phyloP scores from a whole-genome alignment of 352 stramenopile genomes.

The Pilasporangium apinafurcum region DNA sequence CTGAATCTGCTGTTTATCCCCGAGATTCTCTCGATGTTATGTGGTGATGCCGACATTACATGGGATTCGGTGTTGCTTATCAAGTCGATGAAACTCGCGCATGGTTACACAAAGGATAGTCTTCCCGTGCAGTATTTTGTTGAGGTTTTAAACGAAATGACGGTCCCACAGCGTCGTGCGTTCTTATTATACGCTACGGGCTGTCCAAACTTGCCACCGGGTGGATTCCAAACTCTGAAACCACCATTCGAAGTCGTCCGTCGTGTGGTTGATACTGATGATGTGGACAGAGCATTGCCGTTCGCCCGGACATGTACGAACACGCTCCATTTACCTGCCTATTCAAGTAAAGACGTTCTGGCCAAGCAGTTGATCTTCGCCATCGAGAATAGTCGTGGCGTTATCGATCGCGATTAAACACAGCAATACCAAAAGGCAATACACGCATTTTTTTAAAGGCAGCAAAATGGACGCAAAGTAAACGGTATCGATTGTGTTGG shows the following conservation, averaged over 20 bases:
- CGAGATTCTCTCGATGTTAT: conserved; percentile 62
- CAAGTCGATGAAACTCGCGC: conserved; percentile 70
- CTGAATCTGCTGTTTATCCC: conserved; percentile 62
- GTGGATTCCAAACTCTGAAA: conserved; percentile 59
- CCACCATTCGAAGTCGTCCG: conserved; percentile 80
- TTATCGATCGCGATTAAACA: conserved; percentile 81
- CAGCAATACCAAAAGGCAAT: no score
- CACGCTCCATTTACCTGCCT: conserved; percentile 77
- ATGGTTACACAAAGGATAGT: conserved; percentile 80
- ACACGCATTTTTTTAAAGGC: no score
- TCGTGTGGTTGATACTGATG: conserved; percentile 57
- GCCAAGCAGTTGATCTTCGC: conserved; percentile 59
- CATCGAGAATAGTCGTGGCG: conserved; percentile 71
- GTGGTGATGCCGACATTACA: conserved; percentile 63
- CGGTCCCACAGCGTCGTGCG: conserved; percentile 38
- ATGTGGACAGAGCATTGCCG: conserved; percentile 69
- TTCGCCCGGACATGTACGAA: conserved; percentile 86
- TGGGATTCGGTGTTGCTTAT: conserved; percentile 62
- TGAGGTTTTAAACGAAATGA: conserved; percentile 66
- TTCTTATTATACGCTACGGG: conserved; percentile 82
- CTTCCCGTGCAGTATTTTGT: conserved; percentile 63
- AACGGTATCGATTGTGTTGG: no score
- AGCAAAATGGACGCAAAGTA: no score
- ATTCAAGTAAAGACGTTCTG: conserved; percentile 65
- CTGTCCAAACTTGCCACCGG: conserved; percentile 72